Evolutionary conservation across 1,284 basidiomycete genomes (phyloP), one percentile per base, ranked within the genome.

Genomic region (Ganoderma leucocontextum): DNA sequence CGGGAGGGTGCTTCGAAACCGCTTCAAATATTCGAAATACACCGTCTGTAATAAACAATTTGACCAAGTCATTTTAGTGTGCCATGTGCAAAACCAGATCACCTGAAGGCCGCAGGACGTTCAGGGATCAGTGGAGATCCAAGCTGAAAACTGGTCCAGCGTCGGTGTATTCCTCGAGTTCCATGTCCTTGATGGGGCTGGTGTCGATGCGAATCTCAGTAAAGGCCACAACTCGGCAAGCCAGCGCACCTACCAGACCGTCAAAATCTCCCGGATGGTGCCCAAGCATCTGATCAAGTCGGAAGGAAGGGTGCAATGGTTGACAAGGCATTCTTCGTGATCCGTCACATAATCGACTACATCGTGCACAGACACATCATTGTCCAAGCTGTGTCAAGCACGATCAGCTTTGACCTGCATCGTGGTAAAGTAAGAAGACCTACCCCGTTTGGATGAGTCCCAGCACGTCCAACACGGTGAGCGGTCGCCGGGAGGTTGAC

Each of bases 391-490:
- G 13, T 22, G 12, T 36, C 1, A 10, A 22, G 22, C 13, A 36
- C 33, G 15, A 19, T 29, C 29, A 35, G 47, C 47, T 10, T 25
- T 25, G 10, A 25, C 13, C 10, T 2, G 22, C 5, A 25, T 13
- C 15, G 47, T 19, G n/a, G 29, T 35, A 53, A 12, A 12, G 39
- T 10, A 36, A 9, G 2, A 2, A 22, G 19, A 47, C 63, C 13
- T 22, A 64, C 63, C 15, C 9, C 17, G 12, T 35, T 39, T 58
- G 63, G 7, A 64, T 22, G 5, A 64, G 39, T 38, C 10, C 15
- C 8, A 64, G 63, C 12, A 55, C 63, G 33, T 64, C 63, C 22
- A 29, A 36, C 17, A 64, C 55, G 1, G 41, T 59, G 63, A 64
- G 38, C 19, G 63, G 36, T 1, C 63, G 47, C 47, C 22, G 47